Base-by-base conservation (phyloP, 73 alveolate species). In the Paramecium biaurelia region DNA sequence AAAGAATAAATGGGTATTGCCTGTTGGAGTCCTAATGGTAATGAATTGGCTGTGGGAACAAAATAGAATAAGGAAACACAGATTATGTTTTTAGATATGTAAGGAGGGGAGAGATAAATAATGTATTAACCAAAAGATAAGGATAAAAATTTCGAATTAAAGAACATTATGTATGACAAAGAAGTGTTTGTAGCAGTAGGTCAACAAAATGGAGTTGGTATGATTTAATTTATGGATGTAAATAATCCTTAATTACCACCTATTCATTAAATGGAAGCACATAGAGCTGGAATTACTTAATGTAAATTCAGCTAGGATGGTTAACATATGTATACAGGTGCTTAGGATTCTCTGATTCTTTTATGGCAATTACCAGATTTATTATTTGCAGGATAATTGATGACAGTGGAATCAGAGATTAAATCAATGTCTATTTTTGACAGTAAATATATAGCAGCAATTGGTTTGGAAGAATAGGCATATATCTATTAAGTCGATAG, bases 331-430 rank as follows among this genome's bases (percentile, higher is more conserved):
- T 41, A 38, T 23, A 79, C 90, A 3, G 90, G 90, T 1, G 42
- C 76, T 4, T 41, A 42, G 21, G 90, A 79, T 79, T 79, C 90
- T 23, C 12, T 79, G 20, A 45, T 79, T 14, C 3, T 41, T 4
- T 14, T 79, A 5, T 79, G 90, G 90, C 24, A 79, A 79, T 45
- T 79, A 45, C 90, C 90, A 18, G 90, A 79, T 24, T 45, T 79
- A 45, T n/a, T 79, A 5, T 26, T 26, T 47, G 74, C 76, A 14
- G 90, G 90, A 2, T 30, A 41, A 21, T 23, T 79, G 26, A 14
- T 24, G 45, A 42, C 45, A 30, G 47, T 79, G 5, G 90, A 79
- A 45, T 30, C 63, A 10, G 90, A 79, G 28, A 45, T 79, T 1
- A 38, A 34, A 79, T 38, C 76, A 18, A 79, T 79, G 30, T 30